Conservation (phyloP, 495 filamentous ascomycete genomes). For the Pyronema domesticum region DNA sequence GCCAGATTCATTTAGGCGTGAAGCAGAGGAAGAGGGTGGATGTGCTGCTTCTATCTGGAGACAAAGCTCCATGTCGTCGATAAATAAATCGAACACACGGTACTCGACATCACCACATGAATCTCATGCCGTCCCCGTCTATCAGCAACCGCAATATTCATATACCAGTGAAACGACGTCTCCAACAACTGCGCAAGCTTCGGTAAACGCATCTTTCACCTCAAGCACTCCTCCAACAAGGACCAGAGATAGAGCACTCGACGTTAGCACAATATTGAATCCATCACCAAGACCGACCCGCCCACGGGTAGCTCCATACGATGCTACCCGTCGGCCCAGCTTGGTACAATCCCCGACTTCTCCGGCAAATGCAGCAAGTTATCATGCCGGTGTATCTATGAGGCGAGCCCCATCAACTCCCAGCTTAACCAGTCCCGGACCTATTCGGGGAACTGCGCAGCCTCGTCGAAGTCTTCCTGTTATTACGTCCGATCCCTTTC, state of each 20-base stretch:
- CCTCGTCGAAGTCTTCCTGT: not conserved
- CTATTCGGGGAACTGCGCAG: not conserved
- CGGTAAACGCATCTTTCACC: slow-evolving; percentile 13
- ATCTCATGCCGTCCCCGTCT: not conserved
- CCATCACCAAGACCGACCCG: slow-evolving; percentile 13
- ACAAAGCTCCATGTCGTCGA: slow-evolving; percentile 26
- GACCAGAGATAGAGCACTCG: slow-evolving; percentile 6
- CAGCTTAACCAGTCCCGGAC: not conserved
- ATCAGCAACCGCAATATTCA: not conserved
- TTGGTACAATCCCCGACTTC: slow-evolving; percentile 8
- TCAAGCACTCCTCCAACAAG: slow-evolving; percentile 12
- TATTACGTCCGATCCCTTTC: slow-evolving; percentile 19
- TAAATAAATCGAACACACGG: slow-evolving; percentile 21
- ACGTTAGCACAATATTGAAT: slow-evolving; percentile 23
- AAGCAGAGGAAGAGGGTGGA: slow-evolving; percentile 25
- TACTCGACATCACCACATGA: not conserved
- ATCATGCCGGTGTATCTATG: slow-evolving; percentile 9
- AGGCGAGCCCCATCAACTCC: not conserved
- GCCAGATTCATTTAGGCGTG: slow-evolving; percentile 23
- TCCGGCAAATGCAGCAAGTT: slow-evolving; percentile 12
- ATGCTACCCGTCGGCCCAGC: slow-evolving; percentile 9
- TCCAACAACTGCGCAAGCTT: slow-evolving; percentile 4
- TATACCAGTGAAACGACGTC: too few species aligned
- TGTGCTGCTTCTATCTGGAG: slow-evolving; percentile 20
- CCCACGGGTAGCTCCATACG: slow-evolving; percentile 9